A percentile compares a stretch with the other conserved stretches of the same genome.
Evolutionary conservation across 2,329 filamentous ascomycete genomes (phyloP).

Genomic region (Pseudocercospora ulei): DNA sequence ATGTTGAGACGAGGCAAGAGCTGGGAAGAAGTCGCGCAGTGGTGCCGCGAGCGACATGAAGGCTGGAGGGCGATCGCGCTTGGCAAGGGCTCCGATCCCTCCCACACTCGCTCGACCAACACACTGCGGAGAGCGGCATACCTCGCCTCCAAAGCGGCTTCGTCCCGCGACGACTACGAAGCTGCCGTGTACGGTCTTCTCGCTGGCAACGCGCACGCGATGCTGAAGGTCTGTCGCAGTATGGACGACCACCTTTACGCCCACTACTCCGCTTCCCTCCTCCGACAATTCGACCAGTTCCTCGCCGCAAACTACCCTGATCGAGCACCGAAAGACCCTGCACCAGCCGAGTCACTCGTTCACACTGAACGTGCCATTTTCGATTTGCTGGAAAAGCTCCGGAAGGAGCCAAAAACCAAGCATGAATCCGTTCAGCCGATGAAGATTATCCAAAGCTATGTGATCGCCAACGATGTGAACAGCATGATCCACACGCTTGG

Average conservation of each 20-base stretch:
- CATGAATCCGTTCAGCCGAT: constrained; percentile 55
- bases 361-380: constrained; percentile 36
- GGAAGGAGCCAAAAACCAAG: constrained; percentile 47
- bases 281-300: constrained; percentile 69
- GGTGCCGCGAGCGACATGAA: constrained; percentile 78
- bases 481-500: constrained; percentile 41
- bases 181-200: constrained; percentile 82
- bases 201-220: constrained; percentile 70
- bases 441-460: constrained; percentile 66
- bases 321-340: constrained; percentile 49
- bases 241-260: constrained; percentile 86
- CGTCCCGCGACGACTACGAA: constrained; percentile 62
- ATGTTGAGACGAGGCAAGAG: constrained; percentile 76
- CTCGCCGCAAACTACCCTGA: constrained; percentile 49
- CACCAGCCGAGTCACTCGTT: constrained; percentile 37
- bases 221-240: constrained; percentile 62
- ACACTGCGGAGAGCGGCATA: constrained; percentile 68
- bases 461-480: constrained; percentile 54
- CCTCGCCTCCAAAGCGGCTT: constrained; percentile 56
- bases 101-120: constrained; percentile 38
- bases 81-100: constrained; percentile 46
- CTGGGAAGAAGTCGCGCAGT: constrained; percentile 65
- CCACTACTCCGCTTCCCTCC: constrained; percentile 75
- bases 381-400: constrained; percentile 52
- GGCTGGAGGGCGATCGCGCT: constrained; percentile 80